Percentiles rank a stretch among this genome's conserved stretches.
Evolutionary conservation across 345 rosid genomes (phyloP).

Genomic region (Linum lewisii): DNA sequence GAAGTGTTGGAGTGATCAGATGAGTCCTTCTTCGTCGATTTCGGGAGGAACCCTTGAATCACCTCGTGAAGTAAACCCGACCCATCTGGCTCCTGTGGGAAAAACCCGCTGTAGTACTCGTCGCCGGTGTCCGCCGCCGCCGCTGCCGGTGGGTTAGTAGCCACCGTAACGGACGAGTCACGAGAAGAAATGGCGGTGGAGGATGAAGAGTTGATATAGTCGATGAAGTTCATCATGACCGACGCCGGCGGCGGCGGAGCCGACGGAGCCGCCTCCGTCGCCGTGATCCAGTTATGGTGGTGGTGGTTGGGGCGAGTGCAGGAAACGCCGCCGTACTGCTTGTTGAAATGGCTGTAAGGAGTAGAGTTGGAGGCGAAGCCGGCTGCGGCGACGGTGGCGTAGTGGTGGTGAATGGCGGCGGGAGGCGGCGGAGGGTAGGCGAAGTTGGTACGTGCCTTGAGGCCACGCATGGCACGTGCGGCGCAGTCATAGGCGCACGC

Average conservation of each 20-base stretch:
- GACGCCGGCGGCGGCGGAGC: slow-evolving; percentile 11
- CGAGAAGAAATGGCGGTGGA: neutral
- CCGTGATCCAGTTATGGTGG: slow-evolving; percentile 12
- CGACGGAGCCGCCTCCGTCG: slow-evolving; percentile 8
- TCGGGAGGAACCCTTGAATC: slow-evolving; percentile 57
- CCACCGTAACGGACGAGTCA: slow-evolving; percentile 5
- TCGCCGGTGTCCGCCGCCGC: slow-evolving; percentile 8
- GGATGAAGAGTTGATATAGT: slow-evolving; percentile 6
- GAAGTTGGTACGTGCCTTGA: slow-evolving; percentile 88
- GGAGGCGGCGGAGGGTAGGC: slow-evolving; percentile 42
- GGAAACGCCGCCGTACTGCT: slow-evolving; percentile 8
- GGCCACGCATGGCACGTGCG: slow-evolving; percentile 82
- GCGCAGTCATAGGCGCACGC: slow-evolving; percentile 93
- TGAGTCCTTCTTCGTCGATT: slow-evolving; percentile 8
- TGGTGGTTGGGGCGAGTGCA: slow-evolving; percentile 3
- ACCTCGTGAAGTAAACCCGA: slow-evolving; percentile 81
- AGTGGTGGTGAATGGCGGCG: slow-evolving; percentile 14
- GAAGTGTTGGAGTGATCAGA: neutral
- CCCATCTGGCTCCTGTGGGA: slow-evolving; percentile 43
- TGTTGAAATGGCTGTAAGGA: slow-evolving; percentile 21
- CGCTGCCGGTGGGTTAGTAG: neutral
- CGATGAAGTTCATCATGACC: slow-evolving; percentile 8
- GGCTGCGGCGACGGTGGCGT: no score
- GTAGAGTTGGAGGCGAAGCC: slow-evolving; percentile 9
- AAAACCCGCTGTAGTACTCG: slow-evolving; percentile 23